phyloP scores from a whole-genome alignment of 305 asterid species.

The Striga hermonthica region DNA sequence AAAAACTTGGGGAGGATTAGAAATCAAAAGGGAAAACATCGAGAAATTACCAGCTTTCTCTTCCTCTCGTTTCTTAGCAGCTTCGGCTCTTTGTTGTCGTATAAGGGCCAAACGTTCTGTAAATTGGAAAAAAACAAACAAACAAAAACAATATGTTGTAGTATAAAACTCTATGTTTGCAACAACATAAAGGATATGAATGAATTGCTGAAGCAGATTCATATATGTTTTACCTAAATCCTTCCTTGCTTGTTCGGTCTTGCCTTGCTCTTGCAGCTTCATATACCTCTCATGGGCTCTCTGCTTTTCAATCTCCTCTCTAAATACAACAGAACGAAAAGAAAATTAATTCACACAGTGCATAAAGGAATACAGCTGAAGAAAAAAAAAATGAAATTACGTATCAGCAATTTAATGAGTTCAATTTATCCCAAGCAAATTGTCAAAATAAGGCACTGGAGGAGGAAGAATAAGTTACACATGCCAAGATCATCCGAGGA shows the following conservation, averaged over 20 bases:
- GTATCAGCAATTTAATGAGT: neutral
- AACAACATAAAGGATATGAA: neutral
- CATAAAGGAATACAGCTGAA: neutral
- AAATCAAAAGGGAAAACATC: neutral
- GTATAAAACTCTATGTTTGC: too few relatives aligned
- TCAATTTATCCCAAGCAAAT: neutral
- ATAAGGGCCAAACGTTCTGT: slow-evolving; percentile 90
- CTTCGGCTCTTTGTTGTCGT: slow-evolving; percentile 90
- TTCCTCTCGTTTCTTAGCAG: slow-evolving; percentile 95
- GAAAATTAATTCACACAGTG: slow-evolving; percentile 2
- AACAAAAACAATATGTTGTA: neutral
- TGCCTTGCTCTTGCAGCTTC: slow-evolving; percentile 98
- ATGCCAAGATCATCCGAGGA: too few relatives aligned
- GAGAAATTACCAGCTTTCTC: slow-evolving; percentile 76
- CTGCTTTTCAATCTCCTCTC: slow-evolving; percentile 96
- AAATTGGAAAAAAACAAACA: neutral
- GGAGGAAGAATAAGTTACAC: too few relatives aligned
- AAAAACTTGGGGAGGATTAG: neutral
- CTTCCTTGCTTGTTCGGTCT: slow-evolving; percentile 89
- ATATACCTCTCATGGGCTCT: slow-evolving; percentile 90
- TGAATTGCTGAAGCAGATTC: slow-evolving; percentile 6
- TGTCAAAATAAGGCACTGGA: neutral
- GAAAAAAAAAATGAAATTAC: neutral
- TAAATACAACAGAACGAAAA: slow-evolving; percentile 31
- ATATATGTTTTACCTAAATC: slow-evolving; percentile 69